Percentiles rank a stretch among this genome's conserved stretches.
Evolutionary conservation across 23 red algal species (phyloP).

Genomic region (Agarophyton chilense): DNA sequence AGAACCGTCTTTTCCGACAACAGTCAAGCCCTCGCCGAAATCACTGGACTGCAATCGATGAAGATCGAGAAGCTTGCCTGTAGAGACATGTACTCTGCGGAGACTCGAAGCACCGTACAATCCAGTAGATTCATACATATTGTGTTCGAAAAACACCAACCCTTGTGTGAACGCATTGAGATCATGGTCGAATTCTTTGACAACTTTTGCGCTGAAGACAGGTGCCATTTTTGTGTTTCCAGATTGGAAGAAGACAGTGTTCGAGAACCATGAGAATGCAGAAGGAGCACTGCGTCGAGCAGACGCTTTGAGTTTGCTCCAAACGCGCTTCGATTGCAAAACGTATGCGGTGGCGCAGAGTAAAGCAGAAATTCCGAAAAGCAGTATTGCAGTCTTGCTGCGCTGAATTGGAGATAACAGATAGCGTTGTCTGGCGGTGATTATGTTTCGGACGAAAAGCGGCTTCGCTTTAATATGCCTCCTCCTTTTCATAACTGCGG

Average conservation of each 20-base stretch:
- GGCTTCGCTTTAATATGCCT: not conserved
- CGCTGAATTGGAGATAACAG: not conserved
- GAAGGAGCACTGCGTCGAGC: too few relatives aligned
- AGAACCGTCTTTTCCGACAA: constrained; percentile 2
- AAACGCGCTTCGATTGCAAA: not conserved
- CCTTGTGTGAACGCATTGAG: constrained; percentile 82
- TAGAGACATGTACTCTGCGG: constrained; percentile 26
- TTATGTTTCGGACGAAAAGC: not conserved
- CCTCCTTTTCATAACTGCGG: not conserved
- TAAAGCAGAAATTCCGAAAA: not conserved
- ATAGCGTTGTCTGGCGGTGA: not conserved
- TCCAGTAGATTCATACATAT: constrained; percentile 63
- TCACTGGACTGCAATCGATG: constrained; percentile 33
- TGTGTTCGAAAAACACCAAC: constrained; percentile 39
- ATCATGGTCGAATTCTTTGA: constrained; percentile 66
- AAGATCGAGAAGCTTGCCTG: constrained; percentile 25
- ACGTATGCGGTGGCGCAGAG: not conserved
- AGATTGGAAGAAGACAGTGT: too few relatives aligned
- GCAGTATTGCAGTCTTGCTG: not conserved
- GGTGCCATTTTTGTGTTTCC: constrained; percentile 31
- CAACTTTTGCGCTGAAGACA: constrained; percentile 7
- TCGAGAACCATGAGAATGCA: too few relatives aligned
- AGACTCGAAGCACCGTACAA: constrained; percentile 37
- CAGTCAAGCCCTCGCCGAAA: constrained; percentile 68
- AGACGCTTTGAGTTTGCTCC: not conserved